phyloP scores from a whole-genome alignment of 305 asterid species.

The Withania somnifera region DNA sequence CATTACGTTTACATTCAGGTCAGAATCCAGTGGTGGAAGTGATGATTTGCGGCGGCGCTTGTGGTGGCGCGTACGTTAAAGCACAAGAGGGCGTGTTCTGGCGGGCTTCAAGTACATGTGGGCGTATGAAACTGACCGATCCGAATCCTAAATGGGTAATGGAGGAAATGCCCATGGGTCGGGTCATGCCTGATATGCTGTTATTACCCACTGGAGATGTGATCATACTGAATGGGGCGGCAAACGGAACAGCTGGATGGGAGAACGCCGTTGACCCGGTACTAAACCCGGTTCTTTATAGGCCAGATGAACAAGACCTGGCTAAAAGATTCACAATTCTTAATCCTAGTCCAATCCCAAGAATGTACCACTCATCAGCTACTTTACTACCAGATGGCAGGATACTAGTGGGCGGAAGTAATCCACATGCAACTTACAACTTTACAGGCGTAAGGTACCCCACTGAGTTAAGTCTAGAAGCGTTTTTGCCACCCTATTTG shows the following conservation, averaged over 20 bases:
- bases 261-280: slow-evolving; percentile 14
- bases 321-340: not conserved
- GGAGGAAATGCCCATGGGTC: slow-evolving; percentile 10
- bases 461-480: slow-evolving; percentile 9
- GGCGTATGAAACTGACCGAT: not conserved
- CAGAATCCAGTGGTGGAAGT: not conserved
- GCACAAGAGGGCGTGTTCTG: not conserved
- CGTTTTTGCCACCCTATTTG: slow-evolving; percentile 12
- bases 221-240: slow-evolving; percentile 14
- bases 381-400: slow-evolving; percentile 7
- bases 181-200: slow-evolving; percentile 20
- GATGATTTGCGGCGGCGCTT: slow-evolving; percentile 6
- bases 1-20: not conserved
- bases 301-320: not conserved
- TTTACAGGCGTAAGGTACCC: not conserved
- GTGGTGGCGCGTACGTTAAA: not conserved
- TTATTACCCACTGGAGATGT: slow-evolving; percentile 16
- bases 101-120: not conserved
- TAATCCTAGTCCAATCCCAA: slow-evolving; percentile 2
- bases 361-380: slow-evolving; percentile 11
- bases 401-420: slow-evolving; percentile 10
- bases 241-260: slow-evolving; percentile 16
- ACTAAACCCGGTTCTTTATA: slow-evolving; percentile 8
- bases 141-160: slow-evolving; percentile 7
- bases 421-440: not conserved